A percentile compares a stretch with the other conserved stretches of the same genome.
These are phyloP conservation scores for Fonsecaea erecta DNA, from an alignment of 2,329 filamentous ascomycete genomes.

Conservation along the genomic window DNA sequence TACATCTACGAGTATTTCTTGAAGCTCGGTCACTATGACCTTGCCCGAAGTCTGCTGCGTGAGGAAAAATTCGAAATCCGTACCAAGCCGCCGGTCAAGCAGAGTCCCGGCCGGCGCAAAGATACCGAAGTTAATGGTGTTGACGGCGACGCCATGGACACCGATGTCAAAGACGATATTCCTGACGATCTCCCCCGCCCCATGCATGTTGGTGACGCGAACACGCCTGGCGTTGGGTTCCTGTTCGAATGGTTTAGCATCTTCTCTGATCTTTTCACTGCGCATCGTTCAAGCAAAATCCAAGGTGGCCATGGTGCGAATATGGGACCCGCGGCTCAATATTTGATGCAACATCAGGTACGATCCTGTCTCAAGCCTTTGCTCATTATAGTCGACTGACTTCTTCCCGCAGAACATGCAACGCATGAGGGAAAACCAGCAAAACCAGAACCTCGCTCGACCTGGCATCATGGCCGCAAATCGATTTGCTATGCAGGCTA, in stretches of 20 bases:
- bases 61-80: conserved; percentile 67
- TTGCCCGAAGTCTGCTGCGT: conserved; percentile 74
- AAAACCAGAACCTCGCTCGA: conserved; percentile 73
- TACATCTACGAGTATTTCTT: conserved; percentile 79
- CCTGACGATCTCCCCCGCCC: conserved; percentile 76
- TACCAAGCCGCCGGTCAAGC: conserved; percentile 61
- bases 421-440: conserved; percentile 72
- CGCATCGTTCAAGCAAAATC: conserved; percentile 71
- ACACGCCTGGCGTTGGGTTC: conserved; percentile 68
- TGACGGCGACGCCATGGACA: conserved; percentile 77
- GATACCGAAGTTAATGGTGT: conserved; percentile 74
- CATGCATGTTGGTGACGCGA: conserved; percentile 61
- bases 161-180: conserved; percentile 79
- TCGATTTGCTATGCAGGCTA: conserved; percentile 67
- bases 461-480: conserved; percentile 62
- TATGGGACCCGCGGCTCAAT: conserved; percentile 63
- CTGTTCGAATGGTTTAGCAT: conserved; percentile 97
- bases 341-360: conserved; percentile 84
- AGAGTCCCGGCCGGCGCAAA: conserved; percentile 69
- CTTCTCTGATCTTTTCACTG: conserved; percentile 94
- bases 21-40: conserved; percentile 80
- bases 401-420: conserved; percentile 21
- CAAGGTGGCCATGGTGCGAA: conserved; percentile 45
- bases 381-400: conserved; percentile 26
- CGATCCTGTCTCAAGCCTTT: conserved; percentile 38